Base-by-base conservation (phyloP, 176 grass and related monocot species). In the Musa acuminata region DNA sequence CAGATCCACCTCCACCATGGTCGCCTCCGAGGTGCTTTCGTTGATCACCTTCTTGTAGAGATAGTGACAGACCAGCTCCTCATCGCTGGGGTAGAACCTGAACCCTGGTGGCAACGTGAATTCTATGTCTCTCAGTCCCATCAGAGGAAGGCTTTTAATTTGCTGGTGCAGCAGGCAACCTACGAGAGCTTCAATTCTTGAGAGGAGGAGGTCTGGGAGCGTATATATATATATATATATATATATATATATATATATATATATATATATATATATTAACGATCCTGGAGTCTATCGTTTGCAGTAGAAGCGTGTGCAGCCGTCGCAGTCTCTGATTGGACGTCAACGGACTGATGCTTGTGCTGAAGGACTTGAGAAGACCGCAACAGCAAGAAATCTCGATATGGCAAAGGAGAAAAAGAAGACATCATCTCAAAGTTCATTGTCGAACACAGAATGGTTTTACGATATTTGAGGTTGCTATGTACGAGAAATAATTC, bases 21-120 rank as follows among this genome's bases (percentile, higher is more conserved):
- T 89, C 21, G 82, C 91, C 25, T 84, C 81, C 3, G 82, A 75
- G 65, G 80, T 51, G 35, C 80, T 68, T 53, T 89, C 74, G 9
- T 85, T 89, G 51, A 77, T 66, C 80, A 93, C 91, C 91, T 93
- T 93, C 77, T 80, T 87, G 57, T 82, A 82, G 43, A 93, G 91
- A 84, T 93, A 93, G 79, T 89, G 88, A 73, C 87, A 93, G 68
- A 93, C 85, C 2, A 93, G 85, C 75, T 93, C 91, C 82, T 85
- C 87, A 53, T 93, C 91, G 49, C 87, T 93, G 17, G 91, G 91
- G 77, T 77, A 87, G 80, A 93, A 93, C 75, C 91, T 74, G 84
- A 93, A 93, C 14, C 91, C 91, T 7, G 91, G 91, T 1, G 87
- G 91, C 70, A 93, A 75, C 20, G 79, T 78, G 51, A 80, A 75